phyloP scores from a whole-genome alignment of 2,329 filamentous ascomycete genomes.

The Fusarium longipes region DNA sequence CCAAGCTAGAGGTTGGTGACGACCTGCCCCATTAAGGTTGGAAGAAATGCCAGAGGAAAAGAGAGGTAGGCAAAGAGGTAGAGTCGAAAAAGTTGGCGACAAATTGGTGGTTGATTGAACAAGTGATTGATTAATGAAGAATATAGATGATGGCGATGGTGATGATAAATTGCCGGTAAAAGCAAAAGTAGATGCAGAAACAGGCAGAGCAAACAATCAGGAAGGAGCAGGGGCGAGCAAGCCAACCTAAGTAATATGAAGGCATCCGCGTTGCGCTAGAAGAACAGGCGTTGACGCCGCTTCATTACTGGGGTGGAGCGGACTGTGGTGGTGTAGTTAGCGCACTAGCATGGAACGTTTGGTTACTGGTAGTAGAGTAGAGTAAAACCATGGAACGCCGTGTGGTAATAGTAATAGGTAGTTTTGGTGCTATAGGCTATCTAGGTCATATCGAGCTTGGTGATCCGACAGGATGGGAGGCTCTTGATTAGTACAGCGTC shows the following conservation, averaged over 20 bases:
- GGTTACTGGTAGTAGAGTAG: background rate
- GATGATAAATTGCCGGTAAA: background rate
- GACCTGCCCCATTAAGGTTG: constrained; percentile 38
- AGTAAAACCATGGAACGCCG: background rate
- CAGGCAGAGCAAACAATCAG: constrained; percentile 11
- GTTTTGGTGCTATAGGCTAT: constrained; percentile 25
- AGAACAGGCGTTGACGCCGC: constrained; percentile 46
- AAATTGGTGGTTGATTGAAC: no score
- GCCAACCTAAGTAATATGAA: constrained; percentile 44
- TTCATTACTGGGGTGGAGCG: constrained; percentile 42
- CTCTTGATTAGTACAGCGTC: no score
- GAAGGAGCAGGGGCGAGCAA: constrained; percentile 38
- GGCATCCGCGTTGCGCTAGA: constrained; percentile 47
- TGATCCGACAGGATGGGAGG: constrained; percentile 29
- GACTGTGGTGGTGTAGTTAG: constrained; percentile 17
- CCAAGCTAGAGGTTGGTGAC: constrained; percentile 32
- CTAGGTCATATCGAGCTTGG: constrained; percentile 33
- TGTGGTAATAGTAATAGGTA: constrained; percentile 14
- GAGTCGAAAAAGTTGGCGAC: background rate
- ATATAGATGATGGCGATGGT: background rate
- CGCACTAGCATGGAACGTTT: background rate
- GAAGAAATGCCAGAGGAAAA: background rate
- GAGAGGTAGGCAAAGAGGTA: no score
- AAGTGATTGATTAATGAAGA: background rate
- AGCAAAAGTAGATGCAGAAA: constrained; percentile 7